phyloP scores from a whole-genome alignment of 169 alveolate genomes.

The Plasmodium malariae region DNA sequence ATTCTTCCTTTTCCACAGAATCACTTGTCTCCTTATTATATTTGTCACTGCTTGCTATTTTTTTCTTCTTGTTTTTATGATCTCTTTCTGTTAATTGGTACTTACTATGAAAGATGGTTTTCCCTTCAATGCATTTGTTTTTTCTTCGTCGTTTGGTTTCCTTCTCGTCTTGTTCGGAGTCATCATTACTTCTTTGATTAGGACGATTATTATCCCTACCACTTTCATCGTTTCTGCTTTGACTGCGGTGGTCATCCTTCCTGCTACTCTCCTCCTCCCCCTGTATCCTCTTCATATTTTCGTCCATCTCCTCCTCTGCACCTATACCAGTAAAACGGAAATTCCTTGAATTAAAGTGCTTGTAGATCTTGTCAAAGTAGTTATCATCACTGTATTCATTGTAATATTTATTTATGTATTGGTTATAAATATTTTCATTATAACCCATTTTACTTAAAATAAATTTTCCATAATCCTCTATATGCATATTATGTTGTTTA shows the following conservation, averaged over 20 bases:
- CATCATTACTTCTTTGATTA: too few species aligned
- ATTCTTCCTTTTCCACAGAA: neutral
- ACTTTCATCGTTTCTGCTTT: neutral
- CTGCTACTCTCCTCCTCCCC: neutral
- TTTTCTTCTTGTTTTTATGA: neutral
- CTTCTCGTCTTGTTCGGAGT: too few species aligned
- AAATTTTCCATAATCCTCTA: slow-evolving; percentile 40
- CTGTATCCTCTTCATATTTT: slow-evolving; percentile 46
- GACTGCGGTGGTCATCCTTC: neutral
- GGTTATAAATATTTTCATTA: slow-evolving; percentile 51
- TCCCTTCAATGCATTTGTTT: too few species aligned
- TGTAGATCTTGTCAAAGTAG: slow-evolving; percentile 56
- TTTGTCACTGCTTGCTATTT: neutral
- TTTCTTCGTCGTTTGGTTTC: too few species aligned
- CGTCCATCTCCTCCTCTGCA: slow-evolving; percentile 69
- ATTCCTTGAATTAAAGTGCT: slow-evolving; percentile 20
- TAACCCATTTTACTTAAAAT: slow-evolving; percentile 68
- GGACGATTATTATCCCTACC: neutral
- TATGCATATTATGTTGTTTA: slow-evolving; percentile 45
- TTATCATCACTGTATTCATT: slow-evolving; percentile 44
- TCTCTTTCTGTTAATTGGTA: neutral
- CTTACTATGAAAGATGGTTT: too few species aligned
- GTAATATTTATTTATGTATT: slow-evolving; percentile 59
- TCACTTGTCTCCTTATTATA: neutral
- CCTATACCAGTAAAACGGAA: slow-evolving; percentile 76